These are phyloP conservation scores for Comarum palustre DNA, from an alignment of 306 rosid genomes.

Conservation along the genomic window DNA sequence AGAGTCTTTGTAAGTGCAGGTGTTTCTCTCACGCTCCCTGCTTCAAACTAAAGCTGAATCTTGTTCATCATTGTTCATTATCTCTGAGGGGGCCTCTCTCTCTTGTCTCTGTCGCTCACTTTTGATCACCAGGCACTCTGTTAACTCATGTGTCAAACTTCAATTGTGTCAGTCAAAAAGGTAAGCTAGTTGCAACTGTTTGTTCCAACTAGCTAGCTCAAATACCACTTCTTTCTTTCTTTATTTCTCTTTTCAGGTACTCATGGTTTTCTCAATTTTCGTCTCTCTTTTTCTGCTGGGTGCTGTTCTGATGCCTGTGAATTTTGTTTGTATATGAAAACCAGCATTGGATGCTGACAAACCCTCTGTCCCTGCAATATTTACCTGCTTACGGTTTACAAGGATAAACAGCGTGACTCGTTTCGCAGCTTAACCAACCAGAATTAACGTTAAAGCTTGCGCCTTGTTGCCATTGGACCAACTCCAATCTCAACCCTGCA, in stretches of 20 bases:
- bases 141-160: constrained; percentile 9
- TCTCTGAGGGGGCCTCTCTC: neutral
- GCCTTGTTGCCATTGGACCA: constrained; percentile 7
- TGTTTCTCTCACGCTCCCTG: constrained; percentile 8
- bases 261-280: neutral
- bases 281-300: neutral
- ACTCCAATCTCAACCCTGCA: neutral
- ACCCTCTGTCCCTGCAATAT: neutral
- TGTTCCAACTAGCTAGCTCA: neutral
- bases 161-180: constrained; percentile 6
- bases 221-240: neutral
- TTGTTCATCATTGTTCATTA: neutral
- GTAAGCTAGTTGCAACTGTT: neutral
- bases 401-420: neutral
- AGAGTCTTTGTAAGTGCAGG: neutral
- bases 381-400: neutral
- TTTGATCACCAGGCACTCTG: neutral
- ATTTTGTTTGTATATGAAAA: neutral
- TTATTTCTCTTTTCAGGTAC: neutral
- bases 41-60: neutral
- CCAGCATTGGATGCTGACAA: constrained; percentile 6
- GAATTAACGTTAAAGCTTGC: neutral
- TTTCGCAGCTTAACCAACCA: neutral
- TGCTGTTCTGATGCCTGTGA: neutral
- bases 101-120: neutral